These are phyloP conservation scores for Medicago lupulina DNA, from an alignment of 306 rosid species.

Conservation along the genomic window DNA sequence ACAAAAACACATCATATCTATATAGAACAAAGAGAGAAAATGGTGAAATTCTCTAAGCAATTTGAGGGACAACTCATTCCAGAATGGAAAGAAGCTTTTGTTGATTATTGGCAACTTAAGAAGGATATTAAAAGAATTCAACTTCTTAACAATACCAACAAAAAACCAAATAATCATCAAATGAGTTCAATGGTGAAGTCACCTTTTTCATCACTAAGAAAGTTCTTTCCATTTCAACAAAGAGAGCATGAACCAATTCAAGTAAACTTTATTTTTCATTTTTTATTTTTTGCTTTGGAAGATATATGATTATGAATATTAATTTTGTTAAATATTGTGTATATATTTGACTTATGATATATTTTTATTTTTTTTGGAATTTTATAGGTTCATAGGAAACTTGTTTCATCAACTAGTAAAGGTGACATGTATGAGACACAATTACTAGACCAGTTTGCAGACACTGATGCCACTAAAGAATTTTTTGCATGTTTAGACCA, in stretches of 20 bases:
- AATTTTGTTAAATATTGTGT: background rate
- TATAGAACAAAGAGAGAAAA: slow-evolving; percentile 42
- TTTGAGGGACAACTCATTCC: slow-evolving; percentile 93
- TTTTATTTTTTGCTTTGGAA: background rate
- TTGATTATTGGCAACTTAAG: slow-evolving; percentile 89
- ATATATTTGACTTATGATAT: slow-evolving; percentile 1
- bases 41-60: slow-evolving; percentile 97
- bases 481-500: slow-evolving; percentile 83
- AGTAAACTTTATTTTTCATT: slow-evolving; percentile 47
- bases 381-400: slow-evolving; percentile 83
- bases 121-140: slow-evolving; percentile 79
- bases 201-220: slow-evolving; percentile 63
- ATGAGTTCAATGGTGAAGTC: slow-evolving; percentile 48
- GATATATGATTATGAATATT: background rate
- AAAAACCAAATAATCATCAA: slow-evolving; percentile 38
- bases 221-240: slow-evolving; percentile 62
- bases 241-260: slow-evolving; percentile 88
- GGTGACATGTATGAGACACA: slow-evolving; percentile 95
- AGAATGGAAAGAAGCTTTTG: slow-evolving; percentile 98
- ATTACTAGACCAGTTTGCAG: slow-evolving; percentile 81
- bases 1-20: slow-evolving; percentile 9
- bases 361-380: background rate
- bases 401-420: slow-evolving; percentile 72
- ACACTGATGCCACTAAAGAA: slow-evolving; percentile 78
- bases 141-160: slow-evolving; percentile 48